These are phyloP conservation scores for Aspergillus sojae DNA, from an alignment of 2,329 filamentous ascomycete species.

Conservation along the genomic window DNA sequence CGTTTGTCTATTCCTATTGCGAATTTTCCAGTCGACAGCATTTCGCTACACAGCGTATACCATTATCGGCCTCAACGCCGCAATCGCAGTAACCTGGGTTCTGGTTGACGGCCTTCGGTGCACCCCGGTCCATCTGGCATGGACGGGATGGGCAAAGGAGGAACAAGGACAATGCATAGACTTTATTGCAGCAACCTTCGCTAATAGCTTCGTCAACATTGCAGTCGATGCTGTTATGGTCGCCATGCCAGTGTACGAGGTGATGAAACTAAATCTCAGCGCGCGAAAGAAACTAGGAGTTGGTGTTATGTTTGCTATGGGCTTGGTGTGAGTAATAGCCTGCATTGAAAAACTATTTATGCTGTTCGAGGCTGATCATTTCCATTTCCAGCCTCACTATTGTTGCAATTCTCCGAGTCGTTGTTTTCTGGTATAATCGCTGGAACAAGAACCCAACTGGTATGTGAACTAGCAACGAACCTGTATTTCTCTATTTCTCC, in stretches of 20 bases:
- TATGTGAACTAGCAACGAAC: neutral
- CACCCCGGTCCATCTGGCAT: slow-evolving; percentile 24
- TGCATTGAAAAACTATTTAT: neutral
- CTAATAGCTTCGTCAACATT: slow-evolving; percentile 25
- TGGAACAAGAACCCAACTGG: slow-evolving; percentile 25
- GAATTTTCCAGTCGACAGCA: slow-evolving; percentile 22
- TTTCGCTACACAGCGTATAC: slow-evolving; percentile 23
- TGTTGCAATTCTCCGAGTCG: slow-evolving; percentile 28
- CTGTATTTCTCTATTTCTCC: too few species aligned
- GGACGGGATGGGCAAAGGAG: slow-evolving; percentile 21
- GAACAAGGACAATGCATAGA: slow-evolving; percentile 22
- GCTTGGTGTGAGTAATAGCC: slow-evolving; percentile 17
- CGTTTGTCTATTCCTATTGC: slow-evolving; percentile 27
- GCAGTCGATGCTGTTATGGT: slow-evolving; percentile 24
- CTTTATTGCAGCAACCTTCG: slow-evolving; percentile 21
- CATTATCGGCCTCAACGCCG: slow-evolving; percentile 23
- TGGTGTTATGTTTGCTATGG: slow-evolving; percentile 23
- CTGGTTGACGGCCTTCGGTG: slow-evolving; percentile 23
- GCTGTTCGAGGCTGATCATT: neutral
- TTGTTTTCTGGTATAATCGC: slow-evolving; percentile 30
- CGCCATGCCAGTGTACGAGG: slow-evolving; percentile 25
- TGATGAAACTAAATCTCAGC: slow-evolving; percentile 22
- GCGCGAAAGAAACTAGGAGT: slow-evolving; percentile 21
- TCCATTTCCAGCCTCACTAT: slow-evolving; percentile 20
- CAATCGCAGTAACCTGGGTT: slow-evolving; percentile 24